A percentile compares a stretch with the other conserved stretches of the same genome.
Conservation (phyloP, 2,329 filamentous ascomycete genomes). For the Raffaelea deltoideospora region DNA sequence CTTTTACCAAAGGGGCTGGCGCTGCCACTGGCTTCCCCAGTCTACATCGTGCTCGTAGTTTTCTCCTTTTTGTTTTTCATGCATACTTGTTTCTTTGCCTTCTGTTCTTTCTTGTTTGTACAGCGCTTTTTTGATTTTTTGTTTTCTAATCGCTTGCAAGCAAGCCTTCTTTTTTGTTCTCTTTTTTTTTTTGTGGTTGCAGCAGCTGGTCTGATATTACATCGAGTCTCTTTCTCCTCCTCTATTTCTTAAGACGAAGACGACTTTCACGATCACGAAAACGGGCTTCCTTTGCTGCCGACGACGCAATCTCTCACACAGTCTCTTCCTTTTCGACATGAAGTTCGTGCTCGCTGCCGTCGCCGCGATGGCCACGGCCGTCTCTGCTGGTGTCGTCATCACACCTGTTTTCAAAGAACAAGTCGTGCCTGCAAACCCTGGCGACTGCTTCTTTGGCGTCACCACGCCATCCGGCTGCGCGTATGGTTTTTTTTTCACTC, state of each 20-base stretch:
- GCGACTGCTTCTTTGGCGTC: slow-evolving; percentile 42
- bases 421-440: slow-evolving; percentile 28
- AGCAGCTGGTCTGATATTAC: not conserved
- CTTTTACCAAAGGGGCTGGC: not conserved
- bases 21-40: not conserved
- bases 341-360: slow-evolving; percentile 20
- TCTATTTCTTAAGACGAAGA: not conserved
- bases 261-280: not conserved
- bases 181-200: not conserved
- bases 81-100: not conserved
- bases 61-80: not conserved
- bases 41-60: too few species aligned
- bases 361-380: slow-evolving; percentile 26
- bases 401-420: slow-evolving; percentile 36
- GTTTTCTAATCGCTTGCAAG: too few species aligned
- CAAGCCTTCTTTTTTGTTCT: too few species aligned
- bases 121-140: not conserved
- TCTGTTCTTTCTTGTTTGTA: not conserved
- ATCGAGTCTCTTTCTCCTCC: not conserved
- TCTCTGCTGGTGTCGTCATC: slow-evolving; percentile 38
- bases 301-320: not conserved
- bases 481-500: slow-evolving; percentile 23
- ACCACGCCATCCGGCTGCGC: slow-evolving; percentile 41
- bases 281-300: too few species aligned
- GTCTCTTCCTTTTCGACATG: slow-evolving; percentile 18